phyloP scores from a whole-genome alignment of 768 basidiomycete species.

The Strobilomyces dryophilus region DNA sequence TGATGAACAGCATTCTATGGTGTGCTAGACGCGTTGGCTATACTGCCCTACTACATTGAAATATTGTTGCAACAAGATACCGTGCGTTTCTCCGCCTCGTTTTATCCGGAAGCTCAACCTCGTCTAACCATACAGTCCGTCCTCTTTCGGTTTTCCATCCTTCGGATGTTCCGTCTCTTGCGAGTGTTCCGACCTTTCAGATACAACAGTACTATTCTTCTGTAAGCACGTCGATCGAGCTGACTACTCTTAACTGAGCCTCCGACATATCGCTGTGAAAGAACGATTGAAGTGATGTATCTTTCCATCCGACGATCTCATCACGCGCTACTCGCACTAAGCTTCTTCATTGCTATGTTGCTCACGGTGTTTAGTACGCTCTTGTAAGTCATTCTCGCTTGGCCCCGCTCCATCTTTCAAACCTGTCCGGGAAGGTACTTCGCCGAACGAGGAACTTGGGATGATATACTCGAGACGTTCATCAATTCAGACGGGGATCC shows the following conservation, averaged over 20 bases:
- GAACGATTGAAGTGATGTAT: constrained; percentile 92
- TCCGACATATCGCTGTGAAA: constrained; percentile 24
- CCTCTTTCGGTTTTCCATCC: constrained; percentile 85
- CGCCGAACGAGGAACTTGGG: constrained; percentile 89
- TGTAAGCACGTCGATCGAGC: constrained; percentile 45
- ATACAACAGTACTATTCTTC: constrained; percentile 75
- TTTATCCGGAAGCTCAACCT: not conserved
- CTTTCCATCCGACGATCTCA: constrained; percentile 81
- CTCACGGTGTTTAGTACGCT: constrained; percentile 86
- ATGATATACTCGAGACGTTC: constrained; percentile 72
- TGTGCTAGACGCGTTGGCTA: constrained; percentile 80
- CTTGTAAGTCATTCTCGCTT: constrained; percentile 42
- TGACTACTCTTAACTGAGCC: not conserved
- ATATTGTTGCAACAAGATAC: constrained; percentile 81
- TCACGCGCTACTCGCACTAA: constrained; percentile 81
- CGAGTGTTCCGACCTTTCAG: constrained; percentile 89
- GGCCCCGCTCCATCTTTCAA: not conserved
- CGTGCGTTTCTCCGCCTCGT: constrained; percentile 38
- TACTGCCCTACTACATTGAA: constrained; percentile 88
- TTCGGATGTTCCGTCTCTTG: constrained; percentile 84
- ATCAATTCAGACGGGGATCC: constrained; percentile 84
- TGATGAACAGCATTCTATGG: constrained; percentile 66
- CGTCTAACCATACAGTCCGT: constrained; percentile 50
- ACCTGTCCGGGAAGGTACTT: constrained; percentile 57
- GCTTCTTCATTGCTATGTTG: constrained; percentile 86